Percentiles rank a stretch among this genome's conserved stretches.
These are phyloP conservation scores for Camptophora hylomeconis DNA, from an alignment of 2,329 filamentous ascomycete species.

Conservation along the genomic window DNA sequence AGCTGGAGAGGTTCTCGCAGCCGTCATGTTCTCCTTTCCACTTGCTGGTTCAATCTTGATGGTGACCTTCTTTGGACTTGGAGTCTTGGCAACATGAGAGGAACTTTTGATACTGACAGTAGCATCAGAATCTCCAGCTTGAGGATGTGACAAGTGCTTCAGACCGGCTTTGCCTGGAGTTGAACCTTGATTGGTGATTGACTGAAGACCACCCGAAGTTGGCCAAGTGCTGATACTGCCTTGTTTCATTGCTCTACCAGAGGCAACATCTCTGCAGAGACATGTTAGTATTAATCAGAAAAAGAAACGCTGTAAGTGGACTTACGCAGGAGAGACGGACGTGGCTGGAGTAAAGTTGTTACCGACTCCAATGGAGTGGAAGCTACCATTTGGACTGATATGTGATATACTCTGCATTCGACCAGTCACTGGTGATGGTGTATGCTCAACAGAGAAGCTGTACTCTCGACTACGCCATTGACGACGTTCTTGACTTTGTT, in stretches of 20 bases:
- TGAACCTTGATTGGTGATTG: conserved; percentile 26
- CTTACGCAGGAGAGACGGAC: conserved; percentile 36
- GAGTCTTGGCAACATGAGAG: conserved; percentile 22
- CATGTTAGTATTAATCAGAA: conserved; percentile 18
- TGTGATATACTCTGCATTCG: conserved; percentile 29
- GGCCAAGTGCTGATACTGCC: conserved; percentile 22
- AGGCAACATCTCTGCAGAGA: conserved; percentile 23
- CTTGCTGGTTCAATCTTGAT: conserved; percentile 25
- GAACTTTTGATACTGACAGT: conserved; percentile 26
- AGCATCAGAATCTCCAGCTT: conserved; percentile 17
- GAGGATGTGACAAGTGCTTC: conserved; percentile 12
- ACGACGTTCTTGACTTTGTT: conserved; percentile 85
- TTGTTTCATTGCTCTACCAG: conserved; percentile 24
- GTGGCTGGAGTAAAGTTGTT: conserved; percentile 34
- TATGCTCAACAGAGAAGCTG: conserved; percentile 43
- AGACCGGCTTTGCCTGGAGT: conserved; percentile 13
- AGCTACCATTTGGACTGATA: conserved; percentile 30
- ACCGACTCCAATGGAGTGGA: conserved; percentile 28
- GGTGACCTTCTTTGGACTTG: conserved; percentile 28
- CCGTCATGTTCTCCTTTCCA: conserved; percentile 28
- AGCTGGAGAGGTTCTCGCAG: no score
- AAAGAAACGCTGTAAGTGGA: conserved; percentile 9
- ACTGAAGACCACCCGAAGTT: conserved; percentile 23
- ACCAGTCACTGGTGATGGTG: conserved; percentile 30
- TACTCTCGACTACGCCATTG: conserved; percentile 96